phyloP scores from a whole-genome alignment of 306 rosid genomes.

The Quercus agrifolia region DNA sequence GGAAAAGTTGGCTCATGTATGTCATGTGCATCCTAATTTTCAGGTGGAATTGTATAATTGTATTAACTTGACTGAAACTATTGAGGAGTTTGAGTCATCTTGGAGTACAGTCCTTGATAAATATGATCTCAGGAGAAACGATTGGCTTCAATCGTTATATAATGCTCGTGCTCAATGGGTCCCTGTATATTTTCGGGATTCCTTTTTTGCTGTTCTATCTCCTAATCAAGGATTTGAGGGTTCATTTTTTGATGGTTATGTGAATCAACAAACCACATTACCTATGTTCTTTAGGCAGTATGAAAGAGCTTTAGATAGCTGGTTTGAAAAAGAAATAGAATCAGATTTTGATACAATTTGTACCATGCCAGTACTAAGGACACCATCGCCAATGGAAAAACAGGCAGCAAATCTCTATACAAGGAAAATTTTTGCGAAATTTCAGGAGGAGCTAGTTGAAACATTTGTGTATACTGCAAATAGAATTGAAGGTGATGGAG shows the following conservation, averaged over 20 bases:
- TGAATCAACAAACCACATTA: conserved; percentile 76
- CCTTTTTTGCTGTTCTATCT: conserved; percentile 69
- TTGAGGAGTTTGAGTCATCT: conserved; percentile 85
- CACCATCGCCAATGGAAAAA: conserved; percentile 96
- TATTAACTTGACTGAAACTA: conserved; percentile 84
- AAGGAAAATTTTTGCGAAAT: conserved; percentile 69
- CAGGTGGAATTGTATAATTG: conserved; percentile 81
- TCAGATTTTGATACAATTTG: conserved; percentile 83
- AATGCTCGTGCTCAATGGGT: conserved; percentile 83
- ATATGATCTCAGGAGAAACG: conserved; percentile 71
- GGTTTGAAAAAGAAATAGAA: conserved; percentile 80
- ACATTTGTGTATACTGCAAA: conserved; percentile 91
- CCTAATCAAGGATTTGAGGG: conserved; percentile 63
- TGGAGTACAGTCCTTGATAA: conserved; percentile 76
- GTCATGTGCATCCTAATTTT: conserved; percentile 68
- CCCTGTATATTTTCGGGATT: conserved; percentile 82
- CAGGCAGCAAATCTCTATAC: conserved; percentile 90
- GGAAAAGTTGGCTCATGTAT: conserved; percentile 76
- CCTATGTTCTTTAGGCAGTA: conserved; percentile 92
- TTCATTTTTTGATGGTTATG: conserved; percentile 82
- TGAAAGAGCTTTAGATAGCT: conserved; percentile 77
- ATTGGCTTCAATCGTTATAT: conserved; percentile 79
- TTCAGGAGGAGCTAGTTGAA: conserved; percentile 94
- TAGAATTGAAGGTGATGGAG: conserved; percentile 82
- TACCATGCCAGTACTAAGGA: conserved; percentile 68